Evolutionary conservation across 108 stramenopile species (phyloP).

Genomic region (Cyclotella choctawhatcheeana): DNA sequence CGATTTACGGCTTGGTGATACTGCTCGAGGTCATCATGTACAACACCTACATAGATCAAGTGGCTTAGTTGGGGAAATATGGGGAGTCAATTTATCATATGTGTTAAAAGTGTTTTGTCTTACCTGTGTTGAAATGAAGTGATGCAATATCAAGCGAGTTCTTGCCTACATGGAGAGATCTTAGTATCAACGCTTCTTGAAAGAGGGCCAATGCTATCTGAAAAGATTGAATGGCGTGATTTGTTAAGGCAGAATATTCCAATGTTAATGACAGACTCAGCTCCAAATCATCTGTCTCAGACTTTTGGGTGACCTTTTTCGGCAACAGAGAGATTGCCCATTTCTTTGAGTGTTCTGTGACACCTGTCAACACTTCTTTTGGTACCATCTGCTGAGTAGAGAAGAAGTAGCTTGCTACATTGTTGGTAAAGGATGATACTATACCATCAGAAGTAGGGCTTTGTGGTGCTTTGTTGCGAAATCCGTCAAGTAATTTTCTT

Average conservation of each 20-base stretch:
- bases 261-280: conserved; percentile 38
- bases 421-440: conserved; percentile 6
- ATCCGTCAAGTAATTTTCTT: conserved; percentile 34
- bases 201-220: conserved; percentile 40
- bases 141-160: conserved; percentile 51
- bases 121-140: conserved; percentile 48
- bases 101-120: not conserved
- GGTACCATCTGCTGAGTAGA: conserved; percentile 7
- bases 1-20: conserved; percentile 41
- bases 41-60: conserved; percentile 20
- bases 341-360: conserved; percentile 12
- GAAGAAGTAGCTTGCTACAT: conserved; percentile 8
- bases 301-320: conserved; percentile 1
- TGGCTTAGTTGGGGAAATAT: too few relatives aligned
- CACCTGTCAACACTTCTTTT: conserved; percentile 14
- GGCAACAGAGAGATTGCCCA: conserved; percentile 24
- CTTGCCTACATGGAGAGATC: conserved; percentile 49
- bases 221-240: conserved; percentile 36
- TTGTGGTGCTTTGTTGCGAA: not conserved
- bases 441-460: not conserved
- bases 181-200: conserved; percentile 52
- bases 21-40: conserved; percentile 51
- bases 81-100: too few relatives aligned
- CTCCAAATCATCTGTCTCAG: conserved; percentile 37
- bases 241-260: conserved; percentile 42